phyloP scores from a whole-genome alignment of 164 flowering plant species.

The Pachysandra terminalis region DNA sequence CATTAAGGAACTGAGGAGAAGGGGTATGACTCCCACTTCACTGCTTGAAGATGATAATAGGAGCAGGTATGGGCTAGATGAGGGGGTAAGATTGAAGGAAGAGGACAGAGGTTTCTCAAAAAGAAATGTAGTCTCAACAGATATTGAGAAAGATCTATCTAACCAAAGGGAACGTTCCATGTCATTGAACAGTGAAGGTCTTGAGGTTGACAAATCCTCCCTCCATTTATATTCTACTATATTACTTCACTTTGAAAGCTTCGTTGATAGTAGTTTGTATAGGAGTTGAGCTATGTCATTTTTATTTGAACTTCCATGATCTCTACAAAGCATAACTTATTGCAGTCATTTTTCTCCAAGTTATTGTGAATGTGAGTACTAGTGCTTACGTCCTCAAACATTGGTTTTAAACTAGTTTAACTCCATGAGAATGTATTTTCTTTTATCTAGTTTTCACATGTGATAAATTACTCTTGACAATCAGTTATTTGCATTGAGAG shows the following conservation, averaged over 20 bases:
- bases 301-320: not conserved
- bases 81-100: conserved; percentile 40
- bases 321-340: not conserved
- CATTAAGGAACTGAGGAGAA: conserved; percentile 80
- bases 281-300: not conserved
- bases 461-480: not conserved
- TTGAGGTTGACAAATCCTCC: conserved; percentile 55
- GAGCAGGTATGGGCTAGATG: conserved; percentile 32
- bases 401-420: conserved; percentile 2
- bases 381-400: not conserved
- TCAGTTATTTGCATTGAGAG: not conserved
- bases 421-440: no score
- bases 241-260: no score
- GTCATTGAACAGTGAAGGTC: conserved; percentile 92
- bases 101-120: conserved; percentile 40
- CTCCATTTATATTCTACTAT: not conserved
- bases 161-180: conserved; percentile 85
- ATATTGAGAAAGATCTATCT: conserved; percentile 40
- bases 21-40: conserved; percentile 90
- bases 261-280: no score
- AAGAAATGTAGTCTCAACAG: conserved; percentile 56
- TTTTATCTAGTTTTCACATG: not conserved
- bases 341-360: not conserved
- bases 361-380: not conserved
- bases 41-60: conserved; percentile 68